These are phyloP conservation scores for Sordariomycetes sp. DNA, from an alignment of 2,329 filamentous ascomycete species.

Conservation along the genomic window DNA sequence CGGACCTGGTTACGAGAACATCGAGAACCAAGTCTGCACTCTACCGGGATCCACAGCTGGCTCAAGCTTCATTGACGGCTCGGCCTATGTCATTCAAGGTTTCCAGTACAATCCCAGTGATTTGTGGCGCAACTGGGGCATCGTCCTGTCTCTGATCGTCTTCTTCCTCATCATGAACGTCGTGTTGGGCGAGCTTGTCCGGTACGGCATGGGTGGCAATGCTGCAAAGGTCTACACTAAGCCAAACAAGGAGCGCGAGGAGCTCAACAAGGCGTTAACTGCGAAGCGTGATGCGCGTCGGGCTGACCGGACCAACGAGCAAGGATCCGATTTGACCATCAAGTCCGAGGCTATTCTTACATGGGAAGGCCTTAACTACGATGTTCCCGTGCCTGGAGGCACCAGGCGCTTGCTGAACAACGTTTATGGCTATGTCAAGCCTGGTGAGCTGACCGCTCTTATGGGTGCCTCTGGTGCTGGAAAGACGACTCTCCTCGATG, in stretches of 20 bases:
- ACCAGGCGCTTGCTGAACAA: slow-evolving; percentile 45
- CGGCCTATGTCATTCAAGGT: slow-evolving; percentile 56
- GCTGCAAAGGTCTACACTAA: slow-evolving; percentile 68
- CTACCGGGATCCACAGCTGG: slow-evolving; percentile 63
- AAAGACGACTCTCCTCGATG: slow-evolving; percentile 78
- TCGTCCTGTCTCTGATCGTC: slow-evolving; percentile 66
- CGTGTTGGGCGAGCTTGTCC: slow-evolving; percentile 68
- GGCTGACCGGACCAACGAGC: slow-evolving; percentile 32
- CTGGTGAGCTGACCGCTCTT: slow-evolving; percentile 67
- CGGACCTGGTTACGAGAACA: slow-evolving; percentile 60
- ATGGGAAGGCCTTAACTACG: slow-evolving; percentile 79
- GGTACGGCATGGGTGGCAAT: slow-evolving; percentile 72
- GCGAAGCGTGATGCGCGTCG: slow-evolving; percentile 49
- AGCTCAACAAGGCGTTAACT: slow-evolving; percentile 53
- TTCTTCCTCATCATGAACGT: slow-evolving; percentile 71
- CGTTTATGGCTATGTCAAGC: slow-evolving; percentile 62
- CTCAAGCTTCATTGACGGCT: slow-evolving; percentile 52
- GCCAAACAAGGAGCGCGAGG: slow-evolving; percentile 57
- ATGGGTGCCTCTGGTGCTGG: slow-evolving; percentile 83
- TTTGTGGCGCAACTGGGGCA: slow-evolving; percentile 78
- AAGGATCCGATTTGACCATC: slow-evolving; percentile 43
- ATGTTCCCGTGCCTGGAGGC: slow-evolving; percentile 51
- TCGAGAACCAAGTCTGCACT: slow-evolving; percentile 73
- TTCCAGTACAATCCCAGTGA: slow-evolving; percentile 60
- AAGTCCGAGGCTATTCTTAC: slow-evolving; percentile 63